Conservation (phyloP, 345 rosid genomes). For the Pistacia integerrima region DNA sequence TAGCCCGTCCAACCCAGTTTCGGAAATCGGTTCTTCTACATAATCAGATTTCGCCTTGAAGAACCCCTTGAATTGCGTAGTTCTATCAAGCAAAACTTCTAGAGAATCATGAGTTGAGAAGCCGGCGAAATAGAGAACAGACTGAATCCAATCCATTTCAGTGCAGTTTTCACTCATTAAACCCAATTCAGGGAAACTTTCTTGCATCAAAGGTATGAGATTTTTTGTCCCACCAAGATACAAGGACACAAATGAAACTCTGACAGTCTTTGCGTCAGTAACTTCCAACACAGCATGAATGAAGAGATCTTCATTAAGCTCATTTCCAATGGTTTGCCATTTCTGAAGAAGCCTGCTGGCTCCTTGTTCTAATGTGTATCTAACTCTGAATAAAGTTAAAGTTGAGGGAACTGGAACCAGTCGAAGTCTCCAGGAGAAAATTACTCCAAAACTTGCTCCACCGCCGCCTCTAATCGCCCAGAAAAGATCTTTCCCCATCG, state of each 20-base stretch:
- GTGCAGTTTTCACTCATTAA: slow-evolving; percentile 39
- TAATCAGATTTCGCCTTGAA: slow-evolving; percentile 61
- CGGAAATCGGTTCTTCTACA: slow-evolving; percentile 41
- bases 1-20: slow-evolving; percentile 30
- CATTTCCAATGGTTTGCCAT: slow-evolving; percentile 36
- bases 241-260: slow-evolving; percentile 29
- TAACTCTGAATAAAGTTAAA: slow-evolving; percentile 22
- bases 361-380: slow-evolving; percentile 16
- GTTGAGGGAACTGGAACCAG: slow-evolving; percentile 33
- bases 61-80: slow-evolving; percentile 19
- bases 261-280: slow-evolving; percentile 25
- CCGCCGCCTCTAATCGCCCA: slow-evolving; percentile 57
- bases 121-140: slow-evolving; percentile 36
- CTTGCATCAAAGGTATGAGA: slow-evolving; percentile 30
- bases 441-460: slow-evolving; percentile 40
- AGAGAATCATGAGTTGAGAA: slow-evolving; percentile 14
- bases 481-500: slow-evolving; percentile 47
- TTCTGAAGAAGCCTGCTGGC: slow-evolving; percentile 25
- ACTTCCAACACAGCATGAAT: slow-evolving; percentile 8
- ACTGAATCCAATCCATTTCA: slow-evolving; percentile 55
- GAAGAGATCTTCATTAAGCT: slow-evolving; percentile 26
- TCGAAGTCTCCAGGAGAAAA: slow-evolving; percentile 29
- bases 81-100: slow-evolving; percentile 37
- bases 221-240: slow-evolving; percentile 37
- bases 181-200: slow-evolving; percentile 51